Base-by-base conservation (phyloP, 805 yeast species). In the Candida takata region DNA sequence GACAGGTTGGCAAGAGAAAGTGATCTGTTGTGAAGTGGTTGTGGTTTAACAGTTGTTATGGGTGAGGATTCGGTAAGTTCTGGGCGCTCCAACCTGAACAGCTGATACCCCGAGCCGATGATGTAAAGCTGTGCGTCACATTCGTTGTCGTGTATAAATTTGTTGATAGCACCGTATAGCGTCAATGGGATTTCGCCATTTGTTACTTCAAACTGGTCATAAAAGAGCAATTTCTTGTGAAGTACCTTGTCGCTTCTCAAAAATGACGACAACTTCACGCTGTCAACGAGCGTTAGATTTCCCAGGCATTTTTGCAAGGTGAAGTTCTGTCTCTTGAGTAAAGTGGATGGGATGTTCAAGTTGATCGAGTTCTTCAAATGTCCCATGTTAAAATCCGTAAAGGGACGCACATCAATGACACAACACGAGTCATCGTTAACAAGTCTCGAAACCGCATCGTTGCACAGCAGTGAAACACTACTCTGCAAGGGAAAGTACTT, bases 261-360 rank as follows among this genome's bases (percentile, higher is more conserved):
- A 42, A 64, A 70, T 18, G 50, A 47, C 16, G 61, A 51, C 34
- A 77, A 60, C 10, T 68, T 48, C 3, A 46, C 35, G 42, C 67
- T 70, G 38, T 79, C 87, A 37, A 62, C 61, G 5, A 58, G 47
- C 0, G 84, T 74, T 33, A 82, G 58, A 21, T 84, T 77, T 34
- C 71, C 74, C 17, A 82, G 60, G 46, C 85, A 77, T 50, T 77
- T 69, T 31, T 61, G 62, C 37, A 88, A 62, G 3, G 77, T 76
- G 49, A 84, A 88, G 35, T 79, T 80, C 23, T 77, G 64, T 44
- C 97, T 70, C 54, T 79, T 83, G 43, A 88, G 62, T 28, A 88
- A 64, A 1, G 97, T 88, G n/a, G 95, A 81, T 2, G 97, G 97
- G 11, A 88, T 61, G 56, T 95, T 84, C 25, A 90, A 70, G 54